These are phyloP conservation scores for Heliamphora exappendiculata DNA, from an alignment of 148 eudicot genomes.

Conservation along the genomic window DNA sequence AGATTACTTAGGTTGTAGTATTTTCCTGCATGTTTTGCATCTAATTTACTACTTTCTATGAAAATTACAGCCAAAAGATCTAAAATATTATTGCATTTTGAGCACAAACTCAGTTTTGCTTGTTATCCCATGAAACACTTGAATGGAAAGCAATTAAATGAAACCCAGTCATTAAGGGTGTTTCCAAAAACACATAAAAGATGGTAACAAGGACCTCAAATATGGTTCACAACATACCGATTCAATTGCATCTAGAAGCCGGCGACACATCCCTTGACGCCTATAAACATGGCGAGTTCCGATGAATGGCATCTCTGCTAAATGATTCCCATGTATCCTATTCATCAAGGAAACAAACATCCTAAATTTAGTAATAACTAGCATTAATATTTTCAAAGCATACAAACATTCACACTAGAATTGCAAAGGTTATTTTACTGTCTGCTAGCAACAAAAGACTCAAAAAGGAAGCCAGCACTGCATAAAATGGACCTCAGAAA, in stretches of 20 bases:
- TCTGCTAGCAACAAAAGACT: not conserved
- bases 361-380: not conserved
- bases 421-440: not conserved
- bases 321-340: slow-evolving; percentile 74
- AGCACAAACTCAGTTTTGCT: not conserved
- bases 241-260: slow-evolving; percentile 71
- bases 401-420: not conserved
- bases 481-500: not conserved
- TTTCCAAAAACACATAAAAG: not conserved
- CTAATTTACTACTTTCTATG: not conserved
- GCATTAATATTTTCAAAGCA: not conserved
- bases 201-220: not conserved
- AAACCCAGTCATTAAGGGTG: not conserved
- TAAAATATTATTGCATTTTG: not conserved
- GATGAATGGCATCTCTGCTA: slow-evolving; percentile 98
- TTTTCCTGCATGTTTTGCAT: not conserved
- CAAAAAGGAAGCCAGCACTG: not conserved
- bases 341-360: slow-evolving; percentile 10
- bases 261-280: slow-evolving; percentile 93
- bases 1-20: not conserved
- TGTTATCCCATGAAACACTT: too few species aligned
- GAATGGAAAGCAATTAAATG: not conserved
- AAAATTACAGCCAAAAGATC: not conserved
- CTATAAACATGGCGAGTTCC: slow-evolving; percentile 77
- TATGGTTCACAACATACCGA: slow-evolving; percentile 37